These are phyloP conservation scores for Phyllosticta citrichinensis DNA, from an alignment of 2,329 filamentous ascomycete species.

Conservation along the genomic window DNA sequence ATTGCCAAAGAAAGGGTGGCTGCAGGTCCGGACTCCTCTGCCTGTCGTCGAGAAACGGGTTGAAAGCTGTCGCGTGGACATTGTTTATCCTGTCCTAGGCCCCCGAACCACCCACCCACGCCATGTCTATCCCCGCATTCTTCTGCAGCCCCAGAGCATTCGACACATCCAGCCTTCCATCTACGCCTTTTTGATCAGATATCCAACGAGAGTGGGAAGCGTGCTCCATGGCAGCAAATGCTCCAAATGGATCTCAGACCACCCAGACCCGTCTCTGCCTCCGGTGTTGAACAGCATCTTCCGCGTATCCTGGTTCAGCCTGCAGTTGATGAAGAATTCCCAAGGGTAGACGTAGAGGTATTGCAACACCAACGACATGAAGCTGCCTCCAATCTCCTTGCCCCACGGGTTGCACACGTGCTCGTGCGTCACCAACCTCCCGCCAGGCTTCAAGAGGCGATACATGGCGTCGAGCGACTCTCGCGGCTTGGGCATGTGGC, in stretches of 20 bases:
- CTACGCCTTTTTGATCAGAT: slow-evolving; percentile 23
- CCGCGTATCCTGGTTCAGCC: slow-evolving; percentile 40
- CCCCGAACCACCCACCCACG: neutral
- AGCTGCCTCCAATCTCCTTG: slow-evolving; percentile 26
- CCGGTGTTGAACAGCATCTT: slow-evolving; percentile 33
- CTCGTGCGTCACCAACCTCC: slow-evolving; percentile 45
- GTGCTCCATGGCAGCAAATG: slow-evolving; percentile 20
- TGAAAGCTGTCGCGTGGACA: neutral
- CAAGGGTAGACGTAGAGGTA: slow-evolving; percentile 36
- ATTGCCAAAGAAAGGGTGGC: too few species aligned
- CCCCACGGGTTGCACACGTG: slow-evolving; percentile 45
- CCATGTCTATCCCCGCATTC: neutral
- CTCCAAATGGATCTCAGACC: slow-evolving; percentile 41
- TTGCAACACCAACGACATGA: slow-evolving; percentile 38
- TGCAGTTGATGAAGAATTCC: slow-evolving; percentile 44
- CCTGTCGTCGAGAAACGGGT: neutral
- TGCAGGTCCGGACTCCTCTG: neutral
- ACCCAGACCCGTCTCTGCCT: slow-evolving; percentile 25
- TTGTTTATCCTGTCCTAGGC: neutral
- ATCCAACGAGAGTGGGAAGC: slow-evolving; percentile 28
- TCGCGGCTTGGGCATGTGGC: slow-evolving; percentile 41
- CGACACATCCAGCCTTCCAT: too few species aligned
- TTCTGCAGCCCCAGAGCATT: neutral
- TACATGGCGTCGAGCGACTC: slow-evolving; percentile 39
- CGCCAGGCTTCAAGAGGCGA: slow-evolving; percentile 43